Evolutionary conservation across 192 early-diverging fungal species (phyloP), one percentile per base, ranked within the genome.

Genomic region (Physocladia obscura): DNA sequence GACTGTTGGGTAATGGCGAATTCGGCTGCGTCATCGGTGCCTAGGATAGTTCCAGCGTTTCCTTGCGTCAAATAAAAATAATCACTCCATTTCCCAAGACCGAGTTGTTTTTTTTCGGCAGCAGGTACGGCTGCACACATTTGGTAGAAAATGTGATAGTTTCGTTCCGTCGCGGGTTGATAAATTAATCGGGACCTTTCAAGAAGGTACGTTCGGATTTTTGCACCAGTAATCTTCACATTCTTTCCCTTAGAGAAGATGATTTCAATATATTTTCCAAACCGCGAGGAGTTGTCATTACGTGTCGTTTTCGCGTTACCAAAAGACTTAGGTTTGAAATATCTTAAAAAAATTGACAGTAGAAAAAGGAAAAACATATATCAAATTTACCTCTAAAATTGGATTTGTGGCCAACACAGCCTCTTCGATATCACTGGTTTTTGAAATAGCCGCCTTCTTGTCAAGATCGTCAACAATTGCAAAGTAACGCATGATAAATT

Each of bases 61-160:
- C 93, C 91, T 74, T 94, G 93, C 52, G 81, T 84, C n/a, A 92
- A 77, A 71, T 95, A 96, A 59, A 88, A 74, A 71, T 91, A 96
- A 36, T 86, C 74, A 1, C 77, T 70, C 63, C 77, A 89, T 52
- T 81, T 76, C 26, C 75, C 77, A 31, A 93, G 70, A 24, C 90
- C 89, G n/a, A 91, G 81, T 37, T 89, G 85, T 49, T 89, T 86
- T 34, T 78, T 36, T 49, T 77, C 75, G 24, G 74, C 74, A 19
- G 57, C 47, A 19, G 75, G 75, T 21, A 62, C 57, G 26, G 64
- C 75, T 4, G 65, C 52, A 35, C 75, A 77, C 22, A 77, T 51
- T 55, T 96, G 94, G 76, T 96, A 96, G 71, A 96, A 96, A 68
- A 96, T 91, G 77, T 96, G 94, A 35, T 96, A 96, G 79, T 94